Percentiles rank a stretch among this genome's conserved stretches.
phyloP scores from a whole-genome alignment of 139 green algal genomes.

The Nannochloris sp. region DNA sequence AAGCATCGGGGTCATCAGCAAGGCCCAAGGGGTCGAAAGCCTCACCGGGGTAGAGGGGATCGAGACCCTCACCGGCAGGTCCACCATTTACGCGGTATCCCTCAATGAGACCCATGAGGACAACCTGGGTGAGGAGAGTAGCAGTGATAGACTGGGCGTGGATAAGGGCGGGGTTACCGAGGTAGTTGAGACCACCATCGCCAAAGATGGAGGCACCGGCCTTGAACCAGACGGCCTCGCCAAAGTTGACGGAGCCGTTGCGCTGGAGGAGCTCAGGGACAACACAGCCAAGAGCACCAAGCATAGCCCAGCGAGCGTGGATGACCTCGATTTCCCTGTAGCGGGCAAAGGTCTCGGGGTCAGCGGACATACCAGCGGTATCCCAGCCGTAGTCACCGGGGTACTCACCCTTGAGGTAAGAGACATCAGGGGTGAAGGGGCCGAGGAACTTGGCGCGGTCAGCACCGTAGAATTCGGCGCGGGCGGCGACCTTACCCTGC shows the following conservation, averaged over 20 bases:
- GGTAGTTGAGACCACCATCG: constrained; percentile 75
- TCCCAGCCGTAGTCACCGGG: constrained; percentile 88
- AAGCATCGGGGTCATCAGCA: constrained; percentile 77
- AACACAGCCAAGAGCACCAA: constrained; percentile 65
- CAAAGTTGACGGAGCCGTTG: constrained; percentile 27
- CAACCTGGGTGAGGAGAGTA: constrained; percentile 77
- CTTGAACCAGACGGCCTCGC: constrained; percentile 89
- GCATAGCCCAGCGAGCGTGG: constrained; percentile 82
- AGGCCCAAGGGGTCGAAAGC: constrained; percentile 84
- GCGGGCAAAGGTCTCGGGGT: constrained; percentile 76
- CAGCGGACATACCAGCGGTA: constrained; percentile 84
- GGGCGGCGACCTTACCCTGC: no score
- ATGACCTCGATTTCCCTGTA: constrained; percentile 70
- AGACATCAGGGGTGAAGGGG: constrained; percentile 59
- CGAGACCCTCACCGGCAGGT: constrained; percentile 35
- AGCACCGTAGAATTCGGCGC: no score
- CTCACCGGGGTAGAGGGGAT: constrained; percentile 67
- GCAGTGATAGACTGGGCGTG: constrained; percentile 88
- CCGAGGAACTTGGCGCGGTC: constrained; percentile 65
- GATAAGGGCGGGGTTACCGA: constrained; percentile 68
- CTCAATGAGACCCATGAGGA: constrained; percentile 63
- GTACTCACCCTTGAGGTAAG: constrained; percentile 73
- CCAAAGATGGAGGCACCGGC: constrained; percentile 88
- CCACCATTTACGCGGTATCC: constrained; percentile 55
- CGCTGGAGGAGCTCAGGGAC: constrained; percentile 32